phyloP scores from a whole-genome alignment of 345 rosid genomes.

The Stellera chamaejasme region DNA sequence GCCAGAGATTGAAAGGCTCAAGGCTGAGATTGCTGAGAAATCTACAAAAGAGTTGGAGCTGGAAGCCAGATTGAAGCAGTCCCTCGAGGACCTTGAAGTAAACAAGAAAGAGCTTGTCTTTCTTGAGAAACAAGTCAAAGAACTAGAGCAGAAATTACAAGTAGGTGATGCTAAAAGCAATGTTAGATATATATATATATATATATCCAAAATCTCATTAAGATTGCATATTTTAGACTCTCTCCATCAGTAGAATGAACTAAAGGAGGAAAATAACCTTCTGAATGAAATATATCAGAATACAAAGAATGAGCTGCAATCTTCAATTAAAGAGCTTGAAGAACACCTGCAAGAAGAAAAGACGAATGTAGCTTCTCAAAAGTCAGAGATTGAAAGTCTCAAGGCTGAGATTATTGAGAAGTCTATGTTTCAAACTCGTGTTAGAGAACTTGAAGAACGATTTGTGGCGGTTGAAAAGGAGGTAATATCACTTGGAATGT shows the following conservation, averaged over 20 bases:
- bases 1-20: conserved; percentile 41
- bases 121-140: conserved; percentile 51
- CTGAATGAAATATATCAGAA: too few species aligned
- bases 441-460: conserved; percentile 57
- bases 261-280: conserved; percentile 60
- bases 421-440: conserved; percentile 36
- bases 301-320: conserved; percentile 70
- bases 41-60: conserved; percentile 37
- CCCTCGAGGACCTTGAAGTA: too few species aligned
- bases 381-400: conserved; percentile 41
- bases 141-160: conserved; percentile 66
- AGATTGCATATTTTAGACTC: too few species aligned
- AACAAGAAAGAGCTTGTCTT: conserved; percentile 20
- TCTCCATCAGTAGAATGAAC: background rate
- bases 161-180: conserved; percentile 48
- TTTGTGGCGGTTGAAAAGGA: conserved; percentile 35
- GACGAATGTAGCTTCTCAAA: conserved; percentile 31
- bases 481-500: conserved; percentile 20
- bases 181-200: conserved; percentile 35
- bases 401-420: conserved; percentile 37
- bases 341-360: conserved; percentile 44
- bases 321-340: conserved; percentile 49
- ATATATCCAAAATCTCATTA: too few species aligned
- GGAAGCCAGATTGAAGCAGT: conserved; percentile 42
- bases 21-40: conserved; percentile 36